phyloP scores from a whole-genome alignment of 192 early-diverging fungal genomes.

The Coemansia sp. region DNA sequence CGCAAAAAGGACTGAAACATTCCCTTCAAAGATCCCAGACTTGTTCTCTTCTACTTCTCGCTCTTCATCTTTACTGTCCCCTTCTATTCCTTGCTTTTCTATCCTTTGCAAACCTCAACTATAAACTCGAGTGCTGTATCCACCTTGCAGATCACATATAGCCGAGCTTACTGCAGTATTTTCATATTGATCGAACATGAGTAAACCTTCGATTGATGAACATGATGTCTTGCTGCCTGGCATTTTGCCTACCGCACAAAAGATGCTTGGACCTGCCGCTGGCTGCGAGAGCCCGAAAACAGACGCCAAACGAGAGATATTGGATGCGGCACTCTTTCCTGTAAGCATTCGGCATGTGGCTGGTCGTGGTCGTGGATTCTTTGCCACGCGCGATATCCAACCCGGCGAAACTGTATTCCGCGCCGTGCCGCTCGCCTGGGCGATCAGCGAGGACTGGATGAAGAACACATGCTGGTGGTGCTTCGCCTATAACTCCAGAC shows the following conservation, averaged over 20 bases:
- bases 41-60: background rate
- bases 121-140: background rate
- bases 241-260: background rate
- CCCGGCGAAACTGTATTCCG: constrained; percentile 36
- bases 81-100: background rate
- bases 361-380: constrained; percentile 54
- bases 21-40: background rate
- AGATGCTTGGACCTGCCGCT: background rate
- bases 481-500: constrained; percentile 30
- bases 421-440: constrained; percentile 40
- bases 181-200: background rate
- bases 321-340: constrained; percentile 21
- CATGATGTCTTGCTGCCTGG: background rate
- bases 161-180: background rate
- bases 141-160: background rate
- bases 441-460: constrained; percentile 47
- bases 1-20: background rate
- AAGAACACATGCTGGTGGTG: constrained; percentile 54
- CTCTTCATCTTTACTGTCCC: background rate
- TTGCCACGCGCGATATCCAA: constrained; percentile 42
- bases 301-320: background rate
- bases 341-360: constrained; percentile 34
- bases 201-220: background rate
- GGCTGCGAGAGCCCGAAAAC: background rate
- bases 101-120: background rate